phyloP scores from a whole-genome alignment of 2,329 filamentous ascomycete species.

The Xylaria multiplex region DNA sequence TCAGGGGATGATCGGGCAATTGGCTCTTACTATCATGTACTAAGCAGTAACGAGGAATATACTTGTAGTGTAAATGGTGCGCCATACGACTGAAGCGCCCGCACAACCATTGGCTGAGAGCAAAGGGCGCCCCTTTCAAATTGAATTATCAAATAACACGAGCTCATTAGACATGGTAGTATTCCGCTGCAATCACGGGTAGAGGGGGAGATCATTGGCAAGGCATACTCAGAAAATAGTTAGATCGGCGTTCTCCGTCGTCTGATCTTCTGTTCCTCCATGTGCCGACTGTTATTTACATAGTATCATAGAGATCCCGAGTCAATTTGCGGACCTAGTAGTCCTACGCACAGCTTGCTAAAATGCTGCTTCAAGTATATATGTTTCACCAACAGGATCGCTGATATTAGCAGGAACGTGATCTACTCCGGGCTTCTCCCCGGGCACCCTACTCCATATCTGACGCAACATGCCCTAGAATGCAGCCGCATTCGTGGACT shows the following conservation, averaged over 20 bases:
- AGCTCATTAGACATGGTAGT: neutral
- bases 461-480: neutral
- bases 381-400: neutral
- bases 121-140: neutral
- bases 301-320: too few species aligned
- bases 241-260: neutral
- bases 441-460: neutral
- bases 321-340: neutral
- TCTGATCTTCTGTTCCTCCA: neutral
- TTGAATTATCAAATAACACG: neutral
- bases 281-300: neutral
- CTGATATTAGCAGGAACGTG: neutral
- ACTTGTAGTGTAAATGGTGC: too few species aligned
- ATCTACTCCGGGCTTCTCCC: neutral
- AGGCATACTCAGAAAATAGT: neutral
- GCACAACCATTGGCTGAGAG: neutral
- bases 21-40: neutral
- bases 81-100: neutral
- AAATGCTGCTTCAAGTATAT: neutral
- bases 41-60: neutral
- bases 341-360: neutral
- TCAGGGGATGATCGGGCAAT: neutral
- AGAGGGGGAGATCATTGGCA: neutral
- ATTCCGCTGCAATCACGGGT: neutral
- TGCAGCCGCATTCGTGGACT: neutral